Conservation (phyloP, 2,329 filamentous ascomycete species). For the Hypoxylon sp. region DNA sequence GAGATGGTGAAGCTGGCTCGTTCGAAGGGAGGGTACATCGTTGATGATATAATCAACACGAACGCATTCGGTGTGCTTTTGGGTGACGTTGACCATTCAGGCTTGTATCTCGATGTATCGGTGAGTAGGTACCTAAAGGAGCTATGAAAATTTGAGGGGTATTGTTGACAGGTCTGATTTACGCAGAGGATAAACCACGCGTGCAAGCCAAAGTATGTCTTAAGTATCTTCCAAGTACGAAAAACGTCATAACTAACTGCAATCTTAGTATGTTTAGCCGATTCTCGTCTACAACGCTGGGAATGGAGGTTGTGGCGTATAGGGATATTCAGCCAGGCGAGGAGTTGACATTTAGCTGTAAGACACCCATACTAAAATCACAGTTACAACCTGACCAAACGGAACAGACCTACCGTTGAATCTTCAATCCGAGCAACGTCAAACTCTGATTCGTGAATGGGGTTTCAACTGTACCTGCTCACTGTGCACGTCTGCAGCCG, state of each 20-base stretch:
- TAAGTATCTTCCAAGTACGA: neutral
- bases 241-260: neutral
- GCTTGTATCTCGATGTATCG: conserved; percentile 55
- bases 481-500: conserved; percentile 45
- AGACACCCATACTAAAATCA: conserved; percentile 11
- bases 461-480: conserved; percentile 52
- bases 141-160: neutral
- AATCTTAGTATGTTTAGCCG: conserved; percentile 53
- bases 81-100: conserved; percentile 48
- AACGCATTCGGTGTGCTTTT: conserved; percentile 55
- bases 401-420: conserved; percentile 50
- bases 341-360: conserved; percentile 58
- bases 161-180: conserved; percentile 7
- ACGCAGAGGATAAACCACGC: conserved; percentile 57
- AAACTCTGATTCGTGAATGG: conserved; percentile 47
- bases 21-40: conserved; percentile 52
- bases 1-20: conserved; percentile 51
- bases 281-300: conserved; percentile 53
- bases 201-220: conserved; percentile 56
- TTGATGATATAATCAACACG: conserved; percentile 56
- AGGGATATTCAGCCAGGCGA: conserved; percentile 55
- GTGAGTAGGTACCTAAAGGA: conserved; percentile 43
- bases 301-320: conserved; percentile 55
- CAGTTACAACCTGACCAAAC: conserved; percentile 10
- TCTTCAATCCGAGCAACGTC: conserved; percentile 48